Conservation (phyloP, 225 moss, liverwort and hornwort species). For the Neckera pumila region DNA sequence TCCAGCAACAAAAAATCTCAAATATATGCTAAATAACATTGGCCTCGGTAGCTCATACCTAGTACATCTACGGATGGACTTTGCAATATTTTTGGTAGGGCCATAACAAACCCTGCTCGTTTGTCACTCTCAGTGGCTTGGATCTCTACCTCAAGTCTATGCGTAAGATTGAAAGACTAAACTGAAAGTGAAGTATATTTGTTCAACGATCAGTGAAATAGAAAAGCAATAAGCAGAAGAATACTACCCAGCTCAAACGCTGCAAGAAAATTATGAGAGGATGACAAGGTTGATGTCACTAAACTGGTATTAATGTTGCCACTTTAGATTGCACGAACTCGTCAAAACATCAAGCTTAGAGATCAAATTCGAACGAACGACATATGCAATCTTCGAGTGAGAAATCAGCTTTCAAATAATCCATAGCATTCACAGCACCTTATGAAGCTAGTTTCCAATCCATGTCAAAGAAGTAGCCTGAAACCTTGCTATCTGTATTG, state of each 20-base stretch:
- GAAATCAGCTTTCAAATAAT: not conserved
- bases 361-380: not conserved
- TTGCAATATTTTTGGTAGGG: not conserved
- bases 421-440: no score
- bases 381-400: not conserved
- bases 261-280: not conserved
- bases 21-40: not conserved
- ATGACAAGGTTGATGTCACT: not conserved
- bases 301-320: not conserved
- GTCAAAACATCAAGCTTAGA: not conserved
- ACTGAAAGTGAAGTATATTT: not conserved
- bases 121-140: not conserved
- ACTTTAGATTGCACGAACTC: not conserved
- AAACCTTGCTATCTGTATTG: not conserved
- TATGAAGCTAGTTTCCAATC: not conserved
- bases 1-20: not conserved
- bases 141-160: not conserved
- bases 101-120: not conserved
- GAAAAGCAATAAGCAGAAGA: not conserved
- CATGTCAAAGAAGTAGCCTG: not conserved
- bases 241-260: not conserved
- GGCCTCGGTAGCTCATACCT: not conserved
- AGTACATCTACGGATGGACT: not conserved
- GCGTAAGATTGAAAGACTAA: not conserved
- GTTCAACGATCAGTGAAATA: not conserved